Evolutionary conservation across 129 eudicot genomes (phyloP).

Genomic region (Erigeron canadensis): DNA sequence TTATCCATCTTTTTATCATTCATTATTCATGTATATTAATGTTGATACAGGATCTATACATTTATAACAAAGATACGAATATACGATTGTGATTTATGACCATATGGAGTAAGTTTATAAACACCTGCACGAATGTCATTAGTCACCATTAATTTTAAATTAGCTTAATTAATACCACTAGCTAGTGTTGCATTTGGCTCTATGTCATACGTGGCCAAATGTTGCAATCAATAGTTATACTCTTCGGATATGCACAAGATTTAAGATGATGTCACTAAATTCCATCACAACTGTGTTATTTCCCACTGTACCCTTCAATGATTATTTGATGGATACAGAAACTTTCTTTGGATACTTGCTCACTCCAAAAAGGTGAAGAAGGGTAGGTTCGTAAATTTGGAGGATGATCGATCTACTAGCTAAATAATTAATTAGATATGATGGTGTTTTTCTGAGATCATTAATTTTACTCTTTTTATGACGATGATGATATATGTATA

Average conservation of each 20-base stretch:
- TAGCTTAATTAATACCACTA: constrained; percentile 21
- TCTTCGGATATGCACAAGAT: constrained; percentile 32
- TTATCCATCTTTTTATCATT: too few relatives aligned
- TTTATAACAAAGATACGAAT: too few relatives aligned
- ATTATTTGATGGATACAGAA: not conserved
- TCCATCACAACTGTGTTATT: constrained; percentile 31
- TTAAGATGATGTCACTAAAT: constrained; percentile 41
- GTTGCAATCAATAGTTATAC: constrained; percentile 28
- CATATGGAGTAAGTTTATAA: constrained; percentile 50
- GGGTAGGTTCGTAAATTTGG: constrained; percentile 31
- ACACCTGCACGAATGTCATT: constrained; percentile 52
- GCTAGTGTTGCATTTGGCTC: constrained; percentile 40
- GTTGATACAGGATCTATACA: too few relatives aligned
- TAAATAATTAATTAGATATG: not conserved
- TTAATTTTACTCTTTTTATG: constrained; percentile 14
- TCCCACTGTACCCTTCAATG: constrained; percentile 38
- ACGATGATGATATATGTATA: too few relatives aligned
- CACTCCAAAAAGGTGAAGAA: not conserved
- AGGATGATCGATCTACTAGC: too few relatives aligned
- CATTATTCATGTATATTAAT: too few relatives aligned
- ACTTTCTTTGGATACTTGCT: not conserved
- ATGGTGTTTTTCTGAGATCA: constrained; percentile 6
- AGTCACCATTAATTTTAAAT: constrained; percentile 48
- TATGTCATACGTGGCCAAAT: constrained; percentile 56
- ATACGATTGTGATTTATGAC: constrained; percentile 43